Conservation (phyloP, 306 rosid species). For the Dryas drummondii region DNA sequence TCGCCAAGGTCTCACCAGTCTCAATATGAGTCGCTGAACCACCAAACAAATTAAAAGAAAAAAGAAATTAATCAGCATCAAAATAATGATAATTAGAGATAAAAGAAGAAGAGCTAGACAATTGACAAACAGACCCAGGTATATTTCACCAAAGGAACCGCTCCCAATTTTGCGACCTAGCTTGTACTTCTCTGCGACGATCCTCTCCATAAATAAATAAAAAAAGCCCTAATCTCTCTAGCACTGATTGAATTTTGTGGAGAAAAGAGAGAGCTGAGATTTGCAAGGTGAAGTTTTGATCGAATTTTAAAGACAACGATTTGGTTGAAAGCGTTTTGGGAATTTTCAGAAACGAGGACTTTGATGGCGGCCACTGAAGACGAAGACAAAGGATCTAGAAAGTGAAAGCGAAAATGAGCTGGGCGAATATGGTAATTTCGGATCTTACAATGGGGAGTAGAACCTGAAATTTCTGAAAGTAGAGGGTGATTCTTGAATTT, state of each 20-base stretch:
- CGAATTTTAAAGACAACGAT: neutral
- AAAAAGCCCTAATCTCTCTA: neutral
- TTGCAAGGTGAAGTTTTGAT: neutral
- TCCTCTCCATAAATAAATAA: constrained; percentile 55
- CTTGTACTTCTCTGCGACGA: constrained; percentile 60
- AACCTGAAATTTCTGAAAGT: neutral
- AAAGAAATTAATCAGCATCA: neutral
- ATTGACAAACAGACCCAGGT: constrained; percentile 38
- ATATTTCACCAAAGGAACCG: constrained; percentile 75
- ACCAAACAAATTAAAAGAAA: neutral
- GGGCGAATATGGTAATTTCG: neutral
- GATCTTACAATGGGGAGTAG: neutral
- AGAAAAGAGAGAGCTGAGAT: neutral
- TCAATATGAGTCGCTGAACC: constrained; percentile 55
- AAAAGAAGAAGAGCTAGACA: too few species aligned
- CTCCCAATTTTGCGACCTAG: constrained; percentile 74
- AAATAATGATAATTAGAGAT: neutral
- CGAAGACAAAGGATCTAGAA: neutral
- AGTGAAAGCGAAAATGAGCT: neutral
- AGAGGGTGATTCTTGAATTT: neutral
- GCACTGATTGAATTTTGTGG: neutral
- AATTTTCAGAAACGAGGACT: neutral
- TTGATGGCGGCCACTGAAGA: constrained; percentile 14
- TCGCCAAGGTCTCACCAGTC: constrained; percentile 62
- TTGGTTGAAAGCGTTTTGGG: neutral